Evolutionary conservation across 148 eudicot genomes (phyloP).

Genomic region (Silene conica): DNA sequence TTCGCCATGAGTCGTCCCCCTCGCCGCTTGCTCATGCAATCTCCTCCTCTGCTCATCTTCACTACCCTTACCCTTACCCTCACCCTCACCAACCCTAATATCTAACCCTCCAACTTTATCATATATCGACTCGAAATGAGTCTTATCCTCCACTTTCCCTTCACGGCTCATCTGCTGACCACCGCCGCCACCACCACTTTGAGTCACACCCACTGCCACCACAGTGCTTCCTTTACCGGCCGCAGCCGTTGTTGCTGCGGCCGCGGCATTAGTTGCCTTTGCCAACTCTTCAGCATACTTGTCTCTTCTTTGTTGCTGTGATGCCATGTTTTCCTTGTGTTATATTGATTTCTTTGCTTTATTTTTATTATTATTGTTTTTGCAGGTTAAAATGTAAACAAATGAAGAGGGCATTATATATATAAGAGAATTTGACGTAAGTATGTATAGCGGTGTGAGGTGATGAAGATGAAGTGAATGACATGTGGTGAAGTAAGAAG

Average conservation of each 20-base stretch:
- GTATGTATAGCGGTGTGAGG: slow-evolving; percentile 11
- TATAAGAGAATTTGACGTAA: neutral
- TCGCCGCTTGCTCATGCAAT: neutral
- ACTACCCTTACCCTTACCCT: no score
- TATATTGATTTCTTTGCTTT: no score
- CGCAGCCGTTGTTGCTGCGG: neutral
- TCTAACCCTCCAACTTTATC: slow-evolving; percentile 25
- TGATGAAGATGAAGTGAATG: slow-evolving; percentile 9
- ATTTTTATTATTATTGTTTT: no score
- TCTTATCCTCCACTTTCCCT: slow-evolving; percentile 6
- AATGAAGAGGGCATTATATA: neutral
- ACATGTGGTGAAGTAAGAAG: slow-evolving; percentile 25
- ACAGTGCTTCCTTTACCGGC: slow-evolving; percentile 11
- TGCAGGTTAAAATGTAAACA: no score
- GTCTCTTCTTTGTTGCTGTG: slow-evolving; percentile 57
- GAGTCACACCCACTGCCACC: slow-evolving; percentile 14
- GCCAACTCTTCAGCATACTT: slow-evolving; percentile 31
- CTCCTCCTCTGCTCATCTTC: neutral
- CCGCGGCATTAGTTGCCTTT: slow-evolving; percentile 11
- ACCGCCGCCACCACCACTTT: neutral
- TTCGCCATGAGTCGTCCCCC: no score
- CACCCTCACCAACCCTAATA: neutral
- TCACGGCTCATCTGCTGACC: neutral
- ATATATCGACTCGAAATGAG: slow-evolving; percentile 43
- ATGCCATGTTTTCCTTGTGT: slow-evolving; percentile 37